A percentile compares a stretch with the other conserved stretches of the same genome.
phyloP scores from a whole-genome alignment of 495 filamentous ascomycete genomes.

The Hyaloscypha finlandica region DNA sequence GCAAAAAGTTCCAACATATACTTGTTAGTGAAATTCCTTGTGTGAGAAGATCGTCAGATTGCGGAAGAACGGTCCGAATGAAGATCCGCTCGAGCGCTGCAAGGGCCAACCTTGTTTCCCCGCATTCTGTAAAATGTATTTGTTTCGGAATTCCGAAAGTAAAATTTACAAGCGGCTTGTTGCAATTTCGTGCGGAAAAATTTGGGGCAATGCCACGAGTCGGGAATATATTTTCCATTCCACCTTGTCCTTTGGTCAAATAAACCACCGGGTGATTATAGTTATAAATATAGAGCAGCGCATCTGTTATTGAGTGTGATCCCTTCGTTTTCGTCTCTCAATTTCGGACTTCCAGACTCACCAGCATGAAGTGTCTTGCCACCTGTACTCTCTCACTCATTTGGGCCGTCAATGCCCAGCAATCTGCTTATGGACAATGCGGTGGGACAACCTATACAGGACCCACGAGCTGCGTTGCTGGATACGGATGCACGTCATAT shows the following conservation, averaged over 20 bases:
- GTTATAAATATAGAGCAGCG: background rate
- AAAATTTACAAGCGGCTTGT: too few relatives aligned
- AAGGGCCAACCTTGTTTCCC: background rate
- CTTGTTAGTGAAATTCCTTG: background rate
- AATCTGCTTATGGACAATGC: slow-evolving; percentile 14
- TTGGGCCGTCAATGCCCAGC: background rate
- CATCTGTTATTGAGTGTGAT: background rate
- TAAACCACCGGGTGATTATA: background rate
- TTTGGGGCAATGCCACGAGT: background rate
- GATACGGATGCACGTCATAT: slow-evolving; percentile 5
- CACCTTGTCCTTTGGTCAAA: background rate
- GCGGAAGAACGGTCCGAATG: slow-evolving; percentile 1
- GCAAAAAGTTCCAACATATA: background rate
- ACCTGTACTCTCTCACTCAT: background rate
- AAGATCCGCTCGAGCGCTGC: slow-evolving; percentile 1
- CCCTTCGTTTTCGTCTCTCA: background rate
- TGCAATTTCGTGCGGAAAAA: background rate
- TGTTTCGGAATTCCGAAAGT: background rate
- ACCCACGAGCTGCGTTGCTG: slow-evolving; percentile 12
- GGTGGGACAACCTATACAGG: slow-evolving; percentile 6
- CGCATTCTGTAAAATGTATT: background rate
- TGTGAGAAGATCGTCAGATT: background rate
- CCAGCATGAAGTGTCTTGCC: slow-evolving; percentile 1
- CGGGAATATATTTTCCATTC: background rate
- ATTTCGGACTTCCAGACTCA: background rate